phyloP scores from a whole-genome alignment of 495 filamentous ascomycete species.

The Penicillium canescens region DNA sequence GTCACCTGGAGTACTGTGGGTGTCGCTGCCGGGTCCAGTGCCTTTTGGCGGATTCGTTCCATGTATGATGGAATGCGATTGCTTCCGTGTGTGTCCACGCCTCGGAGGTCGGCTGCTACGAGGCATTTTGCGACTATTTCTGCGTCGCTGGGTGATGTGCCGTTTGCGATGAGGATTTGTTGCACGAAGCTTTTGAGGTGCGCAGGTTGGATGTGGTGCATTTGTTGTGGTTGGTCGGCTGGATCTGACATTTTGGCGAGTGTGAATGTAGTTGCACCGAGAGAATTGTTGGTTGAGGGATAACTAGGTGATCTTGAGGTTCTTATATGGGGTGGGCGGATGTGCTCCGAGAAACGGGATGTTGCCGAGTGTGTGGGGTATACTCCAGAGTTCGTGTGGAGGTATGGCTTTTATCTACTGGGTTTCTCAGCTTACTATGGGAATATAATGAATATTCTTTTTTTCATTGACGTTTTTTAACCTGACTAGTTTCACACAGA shows the following conservation, averaged over 20 bases:
- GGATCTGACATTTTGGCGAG: slow-evolving; percentile 13
- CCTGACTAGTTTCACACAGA: too few species aligned
- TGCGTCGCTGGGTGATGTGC: slow-evolving; percentile 57
- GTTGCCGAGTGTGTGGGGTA: too few species aligned
- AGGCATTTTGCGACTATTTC: slow-evolving; percentile 61
- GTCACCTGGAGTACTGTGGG: slow-evolving; percentile 61
- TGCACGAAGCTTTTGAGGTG: slow-evolving; percentile 40
- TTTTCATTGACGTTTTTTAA: too few species aligned
- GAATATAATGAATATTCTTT: too few species aligned
- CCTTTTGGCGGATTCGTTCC: slow-evolving; percentile 63
- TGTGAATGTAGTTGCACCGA: neutral
- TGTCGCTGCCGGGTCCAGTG: slow-evolving; percentile 57
- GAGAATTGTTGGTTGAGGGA: neutral
- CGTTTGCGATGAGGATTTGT: slow-evolving; percentile 55
- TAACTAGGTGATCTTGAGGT: neutral
- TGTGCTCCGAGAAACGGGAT: too few species aligned
- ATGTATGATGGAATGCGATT: slow-evolving; percentile 78
- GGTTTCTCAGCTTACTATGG: too few species aligned
- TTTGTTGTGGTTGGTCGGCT: slow-evolving; percentile 14
- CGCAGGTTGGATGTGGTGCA: slow-evolving; percentile 26
- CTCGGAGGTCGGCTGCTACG: slow-evolving; percentile 71
- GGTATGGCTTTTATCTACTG: too few species aligned
- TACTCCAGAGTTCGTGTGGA: too few species aligned
- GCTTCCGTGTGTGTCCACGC: slow-evolving; percentile 76
- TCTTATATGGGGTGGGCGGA: neutral